phyloP scores from a whole-genome alignment of 2,329 filamentous ascomycete genomes.

The Aspergillus sp. region DNA sequence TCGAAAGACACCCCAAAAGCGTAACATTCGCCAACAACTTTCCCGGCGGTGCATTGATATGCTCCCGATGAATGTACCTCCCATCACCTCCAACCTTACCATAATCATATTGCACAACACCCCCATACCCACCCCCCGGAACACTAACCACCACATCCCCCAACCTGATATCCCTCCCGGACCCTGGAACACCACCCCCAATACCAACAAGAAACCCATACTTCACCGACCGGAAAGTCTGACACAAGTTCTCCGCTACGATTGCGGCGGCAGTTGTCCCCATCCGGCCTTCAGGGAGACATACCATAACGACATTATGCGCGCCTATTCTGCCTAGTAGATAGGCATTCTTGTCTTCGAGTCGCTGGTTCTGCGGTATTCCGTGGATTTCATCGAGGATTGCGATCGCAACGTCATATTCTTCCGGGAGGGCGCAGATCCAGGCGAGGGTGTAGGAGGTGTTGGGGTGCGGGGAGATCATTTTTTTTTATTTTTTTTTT shows the following conservation, averaged over 20 bases:
- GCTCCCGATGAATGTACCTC: background rate
- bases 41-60: background rate
- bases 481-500: too few species aligned
- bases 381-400: background rate
- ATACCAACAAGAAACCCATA: background rate
- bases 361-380: background rate
- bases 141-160: background rate
- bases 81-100: background rate
- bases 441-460: background rate
- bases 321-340: background rate
- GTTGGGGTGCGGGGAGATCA: background rate
- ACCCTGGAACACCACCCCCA: background rate
- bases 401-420: background rate
- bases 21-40: background rate
- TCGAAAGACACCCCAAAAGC: background rate
- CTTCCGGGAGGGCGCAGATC: background rate
- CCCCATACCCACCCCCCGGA: background rate
- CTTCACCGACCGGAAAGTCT: background rate
- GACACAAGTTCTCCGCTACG: background rate
- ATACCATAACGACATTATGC: background rate
- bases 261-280: background rate
- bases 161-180: background rate
- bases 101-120: constrained; percentile 6
- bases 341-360: background rate
- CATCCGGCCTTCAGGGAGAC: background rate